Base-by-base conservation (phyloP, 805 yeast genomes). In the Starmera dryadoides region DNA sequence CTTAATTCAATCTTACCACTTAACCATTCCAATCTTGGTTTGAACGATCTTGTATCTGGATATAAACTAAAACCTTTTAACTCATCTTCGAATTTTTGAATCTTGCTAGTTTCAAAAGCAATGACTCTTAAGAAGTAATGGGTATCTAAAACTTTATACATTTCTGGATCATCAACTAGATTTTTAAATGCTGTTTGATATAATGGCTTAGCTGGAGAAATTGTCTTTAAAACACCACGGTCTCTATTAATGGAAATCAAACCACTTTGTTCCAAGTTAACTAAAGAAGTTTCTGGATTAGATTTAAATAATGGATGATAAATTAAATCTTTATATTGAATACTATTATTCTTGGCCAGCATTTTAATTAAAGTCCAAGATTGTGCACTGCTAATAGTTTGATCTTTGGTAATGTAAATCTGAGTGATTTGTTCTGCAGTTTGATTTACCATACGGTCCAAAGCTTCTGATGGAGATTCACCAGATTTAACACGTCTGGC, bases 341-440 rank as follows among this genome's bases (percentile, higher is more conserved):
- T 60, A 3, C 52, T 48, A 0, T 74, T 77, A 0, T 62, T 50
- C 9, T 62, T 57, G 1, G 87, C 74, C 30, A 93, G 67, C 30
- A 71, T 43, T 49, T 81, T 82, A 50, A 91, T 77, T 18, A 93
- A 54, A 18, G 71, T 75, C 98, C 98, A 93, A 0, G 87, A 93
- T 55, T 91, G 96, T 2, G 94, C 85, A 12, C 81, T 64, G 20
- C 75, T 72, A 69, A 89, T 77, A 12, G 76, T 75, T 28, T 64
- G 72, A 16, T 66, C 64, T 33, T 62, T 69, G 36, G 76, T 68
- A 36, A 79, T 52, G 59, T 81, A 88, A 52, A 85, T 79, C 39
- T 91, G 95, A 2, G 91, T 77, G 16, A 91, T 75, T 55, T 91
- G 97, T 50, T 86, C 89, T 5, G 91, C 79, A 0, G 96, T 80